Base-by-base conservation (phyloP, 2,329 filamentous ascomycete species). In the Fusarium temperatum region DNA sequence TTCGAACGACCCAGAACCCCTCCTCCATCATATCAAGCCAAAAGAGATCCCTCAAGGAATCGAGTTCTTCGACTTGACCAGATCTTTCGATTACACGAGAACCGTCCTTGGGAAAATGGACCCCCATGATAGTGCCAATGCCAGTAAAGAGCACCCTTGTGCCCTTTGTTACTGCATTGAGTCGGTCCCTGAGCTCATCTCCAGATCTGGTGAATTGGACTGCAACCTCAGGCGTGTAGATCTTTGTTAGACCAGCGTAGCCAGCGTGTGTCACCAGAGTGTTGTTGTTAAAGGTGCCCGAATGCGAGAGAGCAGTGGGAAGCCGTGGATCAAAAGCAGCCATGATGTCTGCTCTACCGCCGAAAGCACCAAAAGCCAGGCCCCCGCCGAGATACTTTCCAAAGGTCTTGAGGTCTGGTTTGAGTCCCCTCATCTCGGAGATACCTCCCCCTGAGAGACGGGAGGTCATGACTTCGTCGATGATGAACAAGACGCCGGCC, bases 381-480 rank as follows among this genome's bases (percentile, higher is more conserved):
- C 91, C 91, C 6, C 91, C 91, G 11, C 91, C 91, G 5, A 93
- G 81, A 75, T 88, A 93, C 77, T 93, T 93, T 1, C 91, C 91
- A 45, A 93, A 80, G 0, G 90, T 91, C 50, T 87, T 89, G 59
- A 93, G 78, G 76, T 93, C 91, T 0, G 91, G 90, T 5, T 81
- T 82, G 13, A 91, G 78, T 5, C 81, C 83, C 32, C 83, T 66
- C 28, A 81, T 68, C 5, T 80, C 76, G 11, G 86, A 84, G 7
- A 90, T 78, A 1, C 91, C 90, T 12, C 84, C 81, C 4, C 83
- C 82, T 8, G 77, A 78, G 35, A 93, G 81, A 5, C 91, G 85
- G 8, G 89, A 91, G 0, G 91, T 93, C 87, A 93, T 91, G 11
- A 94, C 91, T 80, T 94, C 92, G 78, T 94, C 92, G 20, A 93